Percentiles rank a stretch among this genome's conserved stretches.
These are phyloP conservation scores for Aechmea fasciata DNA, from an alignment of 176 grass and related monocot genomes.

Conservation along the genomic window DNA sequence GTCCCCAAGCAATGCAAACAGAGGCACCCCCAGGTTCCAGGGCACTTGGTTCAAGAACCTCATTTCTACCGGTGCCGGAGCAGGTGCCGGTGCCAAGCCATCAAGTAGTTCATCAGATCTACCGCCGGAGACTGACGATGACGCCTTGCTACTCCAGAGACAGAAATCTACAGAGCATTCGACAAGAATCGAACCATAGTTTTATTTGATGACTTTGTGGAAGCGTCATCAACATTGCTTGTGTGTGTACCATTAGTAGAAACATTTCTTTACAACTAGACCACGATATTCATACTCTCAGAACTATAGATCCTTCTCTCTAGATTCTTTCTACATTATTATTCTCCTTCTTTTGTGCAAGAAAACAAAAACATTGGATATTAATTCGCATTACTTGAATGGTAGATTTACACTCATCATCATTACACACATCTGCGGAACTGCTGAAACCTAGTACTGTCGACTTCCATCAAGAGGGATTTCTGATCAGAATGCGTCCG, in stretches of 20 bases:
- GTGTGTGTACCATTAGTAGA: background rate
- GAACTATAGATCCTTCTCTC: background rate
- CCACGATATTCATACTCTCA: background rate
- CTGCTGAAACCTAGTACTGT: background rate
- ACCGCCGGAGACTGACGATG: slow-evolving; percentile 27
- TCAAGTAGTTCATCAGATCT: slow-evolving; percentile 46
- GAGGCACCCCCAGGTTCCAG: slow-evolving; percentile 46
- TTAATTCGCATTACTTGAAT: background rate
- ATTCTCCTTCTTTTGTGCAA: background rate
- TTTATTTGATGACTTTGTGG: background rate
- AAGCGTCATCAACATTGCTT: background rate
- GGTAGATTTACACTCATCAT: background rate
- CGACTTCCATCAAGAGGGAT: slow-evolving; percentile 6
- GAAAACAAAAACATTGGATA: background rate
- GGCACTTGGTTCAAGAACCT: slow-evolving; percentile 81
- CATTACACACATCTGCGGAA: background rate
- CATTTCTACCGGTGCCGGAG: slow-evolving; percentile 44
- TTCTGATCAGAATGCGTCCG: slow-evolving; percentile 18
- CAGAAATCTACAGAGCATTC: slow-evolving; percentile 39
- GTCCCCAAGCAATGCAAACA: slow-evolving; percentile 41
- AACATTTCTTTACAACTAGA: background rate
- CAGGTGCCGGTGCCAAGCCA: slow-evolving; percentile 57
- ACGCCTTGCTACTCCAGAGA: slow-evolving; percentile 18
- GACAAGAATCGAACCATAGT: slow-evolving; percentile 19
- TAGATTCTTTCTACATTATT: slow-evolving; percentile 6